A percentile compares a stretch with the other conserved stretches of the same genome.
Conservation (phyloP, 495 filamentous ascomycete genomes). For the Aspergillus indologenus region DNA sequence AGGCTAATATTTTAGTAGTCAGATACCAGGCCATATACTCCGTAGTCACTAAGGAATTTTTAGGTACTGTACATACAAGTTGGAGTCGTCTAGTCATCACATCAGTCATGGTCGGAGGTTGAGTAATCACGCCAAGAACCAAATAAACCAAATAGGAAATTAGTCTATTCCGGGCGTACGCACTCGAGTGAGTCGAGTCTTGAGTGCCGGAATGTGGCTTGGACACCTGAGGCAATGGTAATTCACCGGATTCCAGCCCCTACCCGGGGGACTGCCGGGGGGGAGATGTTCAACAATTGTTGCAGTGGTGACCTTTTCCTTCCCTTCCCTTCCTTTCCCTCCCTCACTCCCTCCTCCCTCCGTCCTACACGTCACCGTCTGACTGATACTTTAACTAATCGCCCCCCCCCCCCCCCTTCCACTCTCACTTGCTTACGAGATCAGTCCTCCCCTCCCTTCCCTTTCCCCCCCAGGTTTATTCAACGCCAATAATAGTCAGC, state of each 20-base stretch:
- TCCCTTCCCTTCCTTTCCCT: neutral
- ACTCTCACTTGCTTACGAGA: conserved; percentile 30
- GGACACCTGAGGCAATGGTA: neutral
- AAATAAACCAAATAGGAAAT: neutral
- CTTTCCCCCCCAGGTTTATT: neutral
- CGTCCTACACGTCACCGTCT: conserved; percentile 16
- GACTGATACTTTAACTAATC: conserved; percentile 24
- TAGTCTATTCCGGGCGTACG: too few relatives aligned
- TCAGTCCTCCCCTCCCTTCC: conserved; percentile 13
- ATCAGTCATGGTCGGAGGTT: too few relatives aligned
- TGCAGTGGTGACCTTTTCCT: neutral
- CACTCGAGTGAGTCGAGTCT: too few relatives aligned
- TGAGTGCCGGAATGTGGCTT: neutral
- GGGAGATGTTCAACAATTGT: too few relatives aligned
- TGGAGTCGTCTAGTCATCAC: too few relatives aligned
- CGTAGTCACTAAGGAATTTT: neutral
- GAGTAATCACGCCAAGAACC: neutral
- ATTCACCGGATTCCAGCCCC: neutral
- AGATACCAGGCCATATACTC: too few relatives aligned
- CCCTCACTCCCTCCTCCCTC: conserved; percentile 8
- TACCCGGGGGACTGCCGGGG: too few relatives aligned
- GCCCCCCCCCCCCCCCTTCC: conserved; percentile 8
- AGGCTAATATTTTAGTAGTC: too few relatives aligned
- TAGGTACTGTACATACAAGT: neutral
- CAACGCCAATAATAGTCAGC: conserved; percentile 17